phyloP scores from a whole-genome alignment of 768 basidiomycete genomes.

The Suillus luteus region DNA sequence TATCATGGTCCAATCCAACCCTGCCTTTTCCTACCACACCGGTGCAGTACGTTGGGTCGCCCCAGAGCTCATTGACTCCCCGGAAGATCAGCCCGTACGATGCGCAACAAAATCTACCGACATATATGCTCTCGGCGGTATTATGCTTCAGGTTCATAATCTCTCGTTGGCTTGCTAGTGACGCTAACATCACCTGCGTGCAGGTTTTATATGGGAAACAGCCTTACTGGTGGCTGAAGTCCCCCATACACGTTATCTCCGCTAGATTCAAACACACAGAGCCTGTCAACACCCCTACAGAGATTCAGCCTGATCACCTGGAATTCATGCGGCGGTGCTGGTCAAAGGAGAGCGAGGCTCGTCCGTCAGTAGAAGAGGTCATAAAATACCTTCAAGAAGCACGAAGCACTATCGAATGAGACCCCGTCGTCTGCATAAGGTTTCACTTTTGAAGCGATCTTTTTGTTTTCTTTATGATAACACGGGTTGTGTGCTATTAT shows the following conservation, averaged over 20 bases:
- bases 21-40: constrained; percentile 23
- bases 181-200: too few relatives aligned
- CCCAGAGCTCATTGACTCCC: constrained; percentile 18
- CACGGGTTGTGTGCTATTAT: not conserved
- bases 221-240: constrained; percentile 27
- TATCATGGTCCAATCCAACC: constrained; percentile 38
- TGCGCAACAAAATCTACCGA: constrained; percentile 19
- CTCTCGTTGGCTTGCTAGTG: not conserved
- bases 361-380: not conserved
- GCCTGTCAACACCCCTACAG: constrained; percentile 15
- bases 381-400: not conserved
- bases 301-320: constrained; percentile 14
- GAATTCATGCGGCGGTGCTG: constrained; percentile 28
- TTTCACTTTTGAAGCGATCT: not conserved
- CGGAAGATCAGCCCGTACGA: not conserved
- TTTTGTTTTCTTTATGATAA: not conserved
- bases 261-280: constrained; percentile 19
- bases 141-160: constrained; percentile 23
- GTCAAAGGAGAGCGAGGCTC: constrained; percentile 23
- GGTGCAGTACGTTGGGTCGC: constrained; percentile 20
- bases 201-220: constrained; percentile 32
- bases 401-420: not conserved
- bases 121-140: constrained; percentile 23
- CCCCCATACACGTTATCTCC: constrained; percentile 25
- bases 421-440: not conserved